These are phyloP conservation scores for Olyra latifolia DNA, from an alignment of 176 grass and related monocot genomes.

Conservation along the genomic window DNA sequence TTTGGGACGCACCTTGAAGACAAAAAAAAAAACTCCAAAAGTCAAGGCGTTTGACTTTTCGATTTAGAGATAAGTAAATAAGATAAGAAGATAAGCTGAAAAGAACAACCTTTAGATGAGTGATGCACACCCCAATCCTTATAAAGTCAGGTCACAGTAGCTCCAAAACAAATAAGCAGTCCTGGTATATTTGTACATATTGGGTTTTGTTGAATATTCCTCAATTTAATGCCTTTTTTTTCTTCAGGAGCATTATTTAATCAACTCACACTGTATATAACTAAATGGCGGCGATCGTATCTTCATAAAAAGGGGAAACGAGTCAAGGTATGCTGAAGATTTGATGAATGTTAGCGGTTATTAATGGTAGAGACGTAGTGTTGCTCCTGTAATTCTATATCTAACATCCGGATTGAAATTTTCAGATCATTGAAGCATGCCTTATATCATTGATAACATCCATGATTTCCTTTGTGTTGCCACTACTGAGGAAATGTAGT, in stretches of 20 bases:
- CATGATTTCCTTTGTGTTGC: constrained; percentile 82
- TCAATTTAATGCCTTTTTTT: constrained; percentile 17
- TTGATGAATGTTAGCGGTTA: constrained; percentile 8
- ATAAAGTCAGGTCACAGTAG: constrained; percentile 11
- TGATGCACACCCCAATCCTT: not conserved
- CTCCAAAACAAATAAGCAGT: not conserved
- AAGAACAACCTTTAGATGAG: no score
- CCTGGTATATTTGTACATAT: not conserved
- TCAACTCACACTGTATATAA: constrained; percentile 96
- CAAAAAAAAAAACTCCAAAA: no score
- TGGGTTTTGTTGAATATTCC: constrained; percentile 6
- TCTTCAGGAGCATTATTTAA: constrained; percentile 94
- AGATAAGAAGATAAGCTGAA: no score
- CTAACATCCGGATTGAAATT: constrained; percentile 19
- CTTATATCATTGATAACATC: constrained; percentile 95
- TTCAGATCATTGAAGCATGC: constrained; percentile 93
- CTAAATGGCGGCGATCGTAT: constrained; percentile 81
- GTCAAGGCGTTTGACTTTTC: no score
- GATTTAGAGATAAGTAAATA: no score
- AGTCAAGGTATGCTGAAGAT: constrained; percentile 63
- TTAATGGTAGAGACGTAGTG: not conserved
- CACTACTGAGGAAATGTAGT: constrained; percentile 89
- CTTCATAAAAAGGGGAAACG: constrained; percentile 92
- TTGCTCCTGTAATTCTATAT: constrained; percentile 8
- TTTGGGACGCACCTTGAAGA: no score